Conservation (phyloP, 2,329 filamentous ascomycete genomes). For the Phyllosticta ampelicida region DNA sequence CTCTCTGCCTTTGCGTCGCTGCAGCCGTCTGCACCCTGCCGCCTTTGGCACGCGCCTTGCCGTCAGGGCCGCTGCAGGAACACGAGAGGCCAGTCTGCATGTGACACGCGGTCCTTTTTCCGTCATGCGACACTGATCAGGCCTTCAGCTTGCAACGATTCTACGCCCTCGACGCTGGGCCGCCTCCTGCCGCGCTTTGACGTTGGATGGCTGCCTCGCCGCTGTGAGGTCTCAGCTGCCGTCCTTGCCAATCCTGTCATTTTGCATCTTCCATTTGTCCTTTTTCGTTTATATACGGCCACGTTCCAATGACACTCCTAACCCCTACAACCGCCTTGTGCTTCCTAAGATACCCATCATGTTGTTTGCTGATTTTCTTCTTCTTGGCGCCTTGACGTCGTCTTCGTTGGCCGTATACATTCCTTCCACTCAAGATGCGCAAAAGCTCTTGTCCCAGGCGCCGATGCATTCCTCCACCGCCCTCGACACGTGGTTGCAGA, state of each 20-base stretch:
- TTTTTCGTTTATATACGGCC: not conserved
- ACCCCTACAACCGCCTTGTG: not conserved
- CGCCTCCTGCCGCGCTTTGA: not conserved
- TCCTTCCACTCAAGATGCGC: not conserved
- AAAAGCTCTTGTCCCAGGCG: not conserved
- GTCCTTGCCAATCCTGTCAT: not conserved
- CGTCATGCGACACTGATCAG: not conserved
- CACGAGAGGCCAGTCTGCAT: not conserved
- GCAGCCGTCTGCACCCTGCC: too few species aligned
- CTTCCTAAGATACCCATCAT: not conserved
- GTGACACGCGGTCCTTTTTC: not conserved
- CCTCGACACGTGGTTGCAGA: conserved; percentile 26
- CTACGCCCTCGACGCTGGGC: not conserved
- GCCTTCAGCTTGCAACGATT: not conserved
- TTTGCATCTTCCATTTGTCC: too few species aligned
- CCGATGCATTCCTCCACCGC: not conserved
- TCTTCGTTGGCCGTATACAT: not conserved
- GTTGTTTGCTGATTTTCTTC: not conserved
- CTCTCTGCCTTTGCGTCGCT: not conserved
- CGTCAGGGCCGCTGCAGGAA: not conserved
- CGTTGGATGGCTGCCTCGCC: not conserved
- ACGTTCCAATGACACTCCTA: not conserved
- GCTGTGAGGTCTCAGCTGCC: not conserved
- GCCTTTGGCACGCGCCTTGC: not conserved
- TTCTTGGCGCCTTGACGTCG: not conserved